Evolutionary conservation across 441 rosid genomes (phyloP).

Genomic region (Breynia disticha): DNA sequence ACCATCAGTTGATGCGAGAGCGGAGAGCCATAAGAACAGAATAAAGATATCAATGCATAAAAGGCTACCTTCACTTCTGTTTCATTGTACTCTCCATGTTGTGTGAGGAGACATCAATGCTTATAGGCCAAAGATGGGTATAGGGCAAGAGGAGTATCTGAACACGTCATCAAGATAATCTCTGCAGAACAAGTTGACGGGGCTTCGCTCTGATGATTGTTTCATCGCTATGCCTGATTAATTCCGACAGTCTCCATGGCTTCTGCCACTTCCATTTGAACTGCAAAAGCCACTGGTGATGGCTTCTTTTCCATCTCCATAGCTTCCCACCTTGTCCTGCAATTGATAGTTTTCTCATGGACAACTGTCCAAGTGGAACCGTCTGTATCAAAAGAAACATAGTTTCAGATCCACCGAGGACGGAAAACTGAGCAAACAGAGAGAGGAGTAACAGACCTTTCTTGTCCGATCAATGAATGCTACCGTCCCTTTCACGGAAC

Average conservation of each 20-base stretch:
- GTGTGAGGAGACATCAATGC: constrained; percentile 11
- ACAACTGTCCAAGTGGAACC: constrained; percentile 73
- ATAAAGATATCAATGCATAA: too few species aligned
- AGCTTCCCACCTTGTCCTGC: constrained; percentile 72
- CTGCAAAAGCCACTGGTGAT: constrained; percentile 91
- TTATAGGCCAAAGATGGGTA: constrained; percentile 30
- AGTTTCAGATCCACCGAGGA: not conserved
- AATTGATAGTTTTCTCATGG: constrained; percentile 58
- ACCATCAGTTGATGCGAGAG: too few species aligned
- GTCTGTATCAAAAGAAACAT: constrained; percentile 39
- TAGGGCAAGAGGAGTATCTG: constrained; percentile 17
- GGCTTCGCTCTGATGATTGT: constrained; percentile 57
- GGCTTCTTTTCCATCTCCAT: constrained; percentile 99
- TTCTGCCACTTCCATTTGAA: constrained; percentile 99
- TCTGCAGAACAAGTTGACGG: constrained; percentile 42
- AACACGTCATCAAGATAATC: constrained; percentile 21
- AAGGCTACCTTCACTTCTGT: too few species aligned
- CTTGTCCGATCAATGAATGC: constrained; percentile 59
- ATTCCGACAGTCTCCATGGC: constrained; percentile 96
- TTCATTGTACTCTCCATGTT: too few species aligned
- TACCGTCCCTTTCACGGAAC: constrained; percentile 44
- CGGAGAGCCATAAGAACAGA: too few species aligned
- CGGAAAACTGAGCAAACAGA: not conserved
- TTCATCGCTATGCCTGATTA: constrained; percentile 83
- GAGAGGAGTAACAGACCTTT: constrained; percentile 38